A percentile compares a stretch with the other conserved stretches of the same genome.
These are phyloP conservation scores for Planoprotostelium fungivorum DNA, from an alignment of 78 protist genomes.

Conservation along the genomic window DNA sequence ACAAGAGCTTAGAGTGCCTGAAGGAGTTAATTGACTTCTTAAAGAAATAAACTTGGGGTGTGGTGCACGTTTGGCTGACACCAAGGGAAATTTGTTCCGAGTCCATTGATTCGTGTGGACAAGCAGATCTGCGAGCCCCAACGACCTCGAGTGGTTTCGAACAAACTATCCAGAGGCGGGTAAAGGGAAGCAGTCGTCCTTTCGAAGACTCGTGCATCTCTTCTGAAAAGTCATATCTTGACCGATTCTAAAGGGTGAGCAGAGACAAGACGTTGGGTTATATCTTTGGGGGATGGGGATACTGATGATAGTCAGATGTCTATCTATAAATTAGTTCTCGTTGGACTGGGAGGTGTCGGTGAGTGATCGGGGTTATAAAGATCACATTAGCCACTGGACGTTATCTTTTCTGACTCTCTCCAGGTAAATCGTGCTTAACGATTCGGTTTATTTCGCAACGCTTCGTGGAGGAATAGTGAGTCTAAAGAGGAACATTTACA, in stretches of 20 bases:
- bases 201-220: too few species aligned
- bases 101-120: neutral
- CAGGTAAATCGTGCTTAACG: conserved; percentile 40
- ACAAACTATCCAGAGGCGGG: neutral
- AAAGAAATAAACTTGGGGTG: too few species aligned
- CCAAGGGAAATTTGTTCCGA: neutral
- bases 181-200: too few species aligned
- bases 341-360: conserved; percentile 67
- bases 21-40: neutral
- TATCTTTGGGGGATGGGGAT: neutral
- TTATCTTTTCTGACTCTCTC: neutral
- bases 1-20: neutral
- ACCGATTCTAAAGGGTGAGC: neutral
- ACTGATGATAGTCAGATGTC: conserved; percentile 8
- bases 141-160: neutral
- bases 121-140: neutral
- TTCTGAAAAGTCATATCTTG: too few species aligned
- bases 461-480: conserved; percentile 55
- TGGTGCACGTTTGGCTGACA: too few species aligned
- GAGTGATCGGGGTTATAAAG: neutral
- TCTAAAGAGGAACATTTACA: neutral
- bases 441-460: conserved; percentile 55
- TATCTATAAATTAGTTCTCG: conserved; percentile 44
- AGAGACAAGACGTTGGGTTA: neutral
- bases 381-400: neutral